phyloP scores from a whole-genome alignment of 106 monocot species.

The Posidonia australis region DNA sequence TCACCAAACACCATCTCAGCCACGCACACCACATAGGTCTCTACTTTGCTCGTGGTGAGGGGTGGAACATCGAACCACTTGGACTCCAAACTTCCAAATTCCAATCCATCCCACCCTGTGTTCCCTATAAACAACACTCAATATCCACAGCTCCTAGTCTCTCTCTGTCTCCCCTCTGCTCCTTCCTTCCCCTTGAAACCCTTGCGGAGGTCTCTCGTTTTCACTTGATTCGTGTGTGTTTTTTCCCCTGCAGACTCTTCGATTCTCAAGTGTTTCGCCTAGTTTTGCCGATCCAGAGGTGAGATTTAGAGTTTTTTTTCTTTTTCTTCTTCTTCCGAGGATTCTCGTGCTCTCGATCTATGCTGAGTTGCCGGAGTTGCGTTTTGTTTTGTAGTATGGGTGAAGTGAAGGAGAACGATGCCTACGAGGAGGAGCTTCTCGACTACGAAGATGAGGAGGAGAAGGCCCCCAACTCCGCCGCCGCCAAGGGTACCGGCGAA shows the following conservation, averaged over 20 bases:
- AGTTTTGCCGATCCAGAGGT: not conserved
- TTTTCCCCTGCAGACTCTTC: not conserved
- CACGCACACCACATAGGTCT: no score
- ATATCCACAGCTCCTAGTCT: no score
- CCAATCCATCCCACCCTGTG: no score
- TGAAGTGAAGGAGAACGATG: constrained; percentile 73
- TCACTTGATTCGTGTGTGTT: no score
- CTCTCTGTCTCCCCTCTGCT: no score
- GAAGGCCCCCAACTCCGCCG: constrained; percentile 52
- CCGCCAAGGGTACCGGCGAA: constrained; percentile 51
- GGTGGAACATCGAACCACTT: no score
- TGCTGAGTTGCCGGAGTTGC: not conserved
- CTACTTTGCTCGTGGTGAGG: no score
- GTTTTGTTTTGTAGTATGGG: constrained; percentile 31
- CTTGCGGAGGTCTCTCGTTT: no score
- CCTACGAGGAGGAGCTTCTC: constrained; percentile 94
- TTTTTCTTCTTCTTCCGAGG: not conserved
- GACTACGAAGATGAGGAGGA: constrained; percentile 97
- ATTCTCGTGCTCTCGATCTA: not conserved
- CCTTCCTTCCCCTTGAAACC: no score
- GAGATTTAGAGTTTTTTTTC: not conserved
- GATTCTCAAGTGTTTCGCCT: not conserved
- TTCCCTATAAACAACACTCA: no score
- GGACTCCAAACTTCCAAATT: no score
- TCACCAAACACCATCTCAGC: no score